phyloP scores from a whole-genome alignment of 2,329 filamentous ascomycete species.

The Trichophaea hybrida region DNA sequence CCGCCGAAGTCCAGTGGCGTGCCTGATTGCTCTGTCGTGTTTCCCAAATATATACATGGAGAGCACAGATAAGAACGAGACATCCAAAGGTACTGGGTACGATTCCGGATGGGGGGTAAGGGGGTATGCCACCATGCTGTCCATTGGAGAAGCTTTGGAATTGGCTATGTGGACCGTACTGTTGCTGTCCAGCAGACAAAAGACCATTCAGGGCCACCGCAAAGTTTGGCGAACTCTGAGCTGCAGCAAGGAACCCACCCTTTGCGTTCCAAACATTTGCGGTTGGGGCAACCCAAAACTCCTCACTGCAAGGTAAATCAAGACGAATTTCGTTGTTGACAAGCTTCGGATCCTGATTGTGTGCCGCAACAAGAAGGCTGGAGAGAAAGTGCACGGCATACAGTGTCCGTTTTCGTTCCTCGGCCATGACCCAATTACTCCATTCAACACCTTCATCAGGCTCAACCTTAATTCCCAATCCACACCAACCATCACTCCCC shows the following conservation, averaged over 20 bases:
- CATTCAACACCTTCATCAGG: constrained; percentile 56
- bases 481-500: constrained; percentile 29
- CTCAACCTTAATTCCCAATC: constrained; percentile 26
- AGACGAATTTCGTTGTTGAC: constrained; percentile 88
- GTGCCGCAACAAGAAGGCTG: constrained; percentile 77
- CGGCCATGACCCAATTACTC: constrained; percentile 73
- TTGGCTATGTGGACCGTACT: constrained; percentile 61
- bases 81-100: constrained; percentile 79
- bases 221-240: constrained; percentile 62
- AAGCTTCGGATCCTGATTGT: constrained; percentile 80
- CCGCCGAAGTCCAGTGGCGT: constrained; percentile 75
- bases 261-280: constrained; percentile 66
- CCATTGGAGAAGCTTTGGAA: constrained; percentile 19
- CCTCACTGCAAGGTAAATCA: constrained; percentile 83
- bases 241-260: constrained; percentile 55
- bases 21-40: constrained; percentile 80
- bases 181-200: constrained; percentile 59
- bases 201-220: constrained; percentile 68
- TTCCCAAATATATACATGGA: constrained; percentile 98
- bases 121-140: constrained; percentile 19
- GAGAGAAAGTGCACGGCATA: constrained; percentile 86
- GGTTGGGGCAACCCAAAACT: constrained; percentile 71
- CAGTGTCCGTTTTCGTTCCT: constrained; percentile 85
- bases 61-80: constrained; percentile 76
- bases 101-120: constrained; percentile 21